Conservation (phyloP, 2,329 filamentous ascomycete species). For the Amauroascus niger region DNA sequence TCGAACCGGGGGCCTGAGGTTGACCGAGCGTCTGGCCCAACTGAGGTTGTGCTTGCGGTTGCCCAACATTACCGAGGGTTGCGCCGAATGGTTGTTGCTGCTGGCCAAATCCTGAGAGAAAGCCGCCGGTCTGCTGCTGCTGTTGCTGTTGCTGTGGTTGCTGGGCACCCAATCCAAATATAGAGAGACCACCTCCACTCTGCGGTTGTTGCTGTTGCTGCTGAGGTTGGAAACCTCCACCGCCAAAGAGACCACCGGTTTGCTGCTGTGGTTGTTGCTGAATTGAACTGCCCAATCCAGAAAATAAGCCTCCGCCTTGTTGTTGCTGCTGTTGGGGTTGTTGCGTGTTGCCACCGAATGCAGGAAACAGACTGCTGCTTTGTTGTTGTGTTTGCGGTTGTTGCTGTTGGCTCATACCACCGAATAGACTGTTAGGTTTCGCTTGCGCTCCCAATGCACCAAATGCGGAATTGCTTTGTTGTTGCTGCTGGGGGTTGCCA, state of each 20-base stretch:
- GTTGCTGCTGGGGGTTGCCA: constrained; percentile 20
- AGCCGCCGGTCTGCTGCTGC: constrained; percentile 24
- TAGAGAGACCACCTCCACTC: constrained; percentile 30
- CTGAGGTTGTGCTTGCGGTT: constrained; percentile 30
- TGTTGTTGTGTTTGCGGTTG: constrained; percentile 28
- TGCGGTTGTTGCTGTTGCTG: constrained; percentile 28
- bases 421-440: constrained; percentile 20
- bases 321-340: constrained; percentile 19
- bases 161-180: constrained; percentile 26
- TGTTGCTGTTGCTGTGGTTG: constrained; percentile 31
- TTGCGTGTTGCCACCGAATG: constrained; percentile 9
- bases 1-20: constrained; percentile 29
- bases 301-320: constrained; percentile 21
- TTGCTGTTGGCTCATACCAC: constrained; percentile 16
- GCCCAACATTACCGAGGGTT: constrained; percentile 21
- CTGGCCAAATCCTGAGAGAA: constrained; percentile 34
- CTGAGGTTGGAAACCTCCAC: constrained; percentile 22
- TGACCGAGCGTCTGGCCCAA: constrained; percentile 34
- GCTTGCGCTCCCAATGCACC: constrained; percentile 8
- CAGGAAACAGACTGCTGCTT: constrained; percentile 21
- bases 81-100: constrained; percentile 20
- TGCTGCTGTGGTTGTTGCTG: constrained; percentile 29
- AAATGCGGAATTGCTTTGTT: constrained; percentile 15
- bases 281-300: constrained; percentile 14
- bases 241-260: constrained; percentile 35